Percentiles rank a stretch among this genome's conserved stretches.
Conservation (phyloP, 2,329 filamentous ascomycete species). For the Diaporthe capsici region DNA sequence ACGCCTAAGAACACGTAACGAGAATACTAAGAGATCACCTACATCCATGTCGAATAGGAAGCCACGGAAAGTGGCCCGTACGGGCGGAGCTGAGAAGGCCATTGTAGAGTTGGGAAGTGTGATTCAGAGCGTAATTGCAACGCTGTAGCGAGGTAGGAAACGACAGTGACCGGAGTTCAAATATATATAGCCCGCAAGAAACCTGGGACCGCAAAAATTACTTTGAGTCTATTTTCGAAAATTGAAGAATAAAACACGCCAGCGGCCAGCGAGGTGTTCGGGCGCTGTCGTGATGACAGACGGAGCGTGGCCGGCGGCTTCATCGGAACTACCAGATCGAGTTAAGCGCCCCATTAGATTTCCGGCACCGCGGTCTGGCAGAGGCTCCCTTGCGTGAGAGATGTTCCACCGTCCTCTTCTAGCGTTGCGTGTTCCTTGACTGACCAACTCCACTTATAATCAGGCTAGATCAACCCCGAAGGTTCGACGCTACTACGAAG, state of each 20-base stretch:
- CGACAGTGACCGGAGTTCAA: neutral
- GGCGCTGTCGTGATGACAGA: slow-evolving; percentile 10
- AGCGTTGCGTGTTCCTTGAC: neutral
- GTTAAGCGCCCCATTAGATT: slow-evolving; percentile 11
- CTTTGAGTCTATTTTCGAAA: neutral
- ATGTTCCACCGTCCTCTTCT: neutral
- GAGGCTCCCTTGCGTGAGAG: neutral
- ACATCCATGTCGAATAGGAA: slow-evolving; percentile 81
- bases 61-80: slow-evolving; percentile 65
- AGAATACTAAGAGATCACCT: neutral
- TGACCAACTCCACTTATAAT: slow-evolving; percentile 4
- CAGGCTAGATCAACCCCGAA: neutral
- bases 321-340: slow-evolving; percentile 36
- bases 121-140: neutral
- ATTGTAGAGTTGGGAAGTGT: slow-evolving; percentile 9
- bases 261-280: neutral
- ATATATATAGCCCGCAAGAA: neutral
- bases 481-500: no score
- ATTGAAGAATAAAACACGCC: slow-evolving; percentile 5
- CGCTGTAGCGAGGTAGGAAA: neutral
- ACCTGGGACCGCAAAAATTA: neutral
- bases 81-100: slow-evolving; percentile 59
- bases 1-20: neutral
- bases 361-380: neutral
- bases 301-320: slow-evolving; percentile 11